Base-by-base conservation (phyloP, 2,329 filamentous ascomycete species). In the Aureobasidium sp. region DNA sequence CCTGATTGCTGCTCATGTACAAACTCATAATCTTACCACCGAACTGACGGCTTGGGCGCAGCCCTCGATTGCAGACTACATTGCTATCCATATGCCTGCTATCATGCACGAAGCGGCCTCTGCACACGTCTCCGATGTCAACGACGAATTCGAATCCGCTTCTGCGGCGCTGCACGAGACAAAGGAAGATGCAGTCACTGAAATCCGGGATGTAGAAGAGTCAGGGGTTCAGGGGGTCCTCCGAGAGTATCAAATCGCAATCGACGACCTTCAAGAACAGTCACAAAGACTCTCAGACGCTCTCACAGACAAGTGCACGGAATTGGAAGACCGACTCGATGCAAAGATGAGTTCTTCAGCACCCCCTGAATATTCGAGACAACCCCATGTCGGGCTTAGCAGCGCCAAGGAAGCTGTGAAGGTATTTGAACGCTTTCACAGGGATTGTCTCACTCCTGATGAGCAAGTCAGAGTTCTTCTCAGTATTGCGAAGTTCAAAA, bases 401-500 rank as follows among this genome's bases (percentile, higher is more conserved):
- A 56, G 38, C 36, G 23, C 20, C 4, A 42, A 43, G 18, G 54
- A 56, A 13, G 54, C 54, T 29, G 54, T 43, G 7, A 56, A 33
- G 25, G 2, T 43, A 20, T 56, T 43, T 13, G 25, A 43, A 27
- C 36, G 25, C 54, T 42, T n/a, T 20, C 25, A 56, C 25, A 38
- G 36, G 25, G 27, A 15, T 16, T 18, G 11, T 23, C 38, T 56
- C 7, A 43, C 54, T 16, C 4, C 25, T 11, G 54, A 43, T 9
- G n/a, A 56, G 54, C 36, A 56, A 20, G 54, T 56, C 16, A 43
- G 11, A 27, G 54, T 56, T 9, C n/a, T 56, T 23, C 25, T 56
- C 15, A 56, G 38, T 36, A 42, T 43, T 31, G 54, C 54, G 10
- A 29, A 43, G 6, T 56, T 29, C 25, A 43, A n/a, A 16, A 56